Conservation (phyloP, 169 alveolate genomes). For the Eimeria brunetti region DNA sequence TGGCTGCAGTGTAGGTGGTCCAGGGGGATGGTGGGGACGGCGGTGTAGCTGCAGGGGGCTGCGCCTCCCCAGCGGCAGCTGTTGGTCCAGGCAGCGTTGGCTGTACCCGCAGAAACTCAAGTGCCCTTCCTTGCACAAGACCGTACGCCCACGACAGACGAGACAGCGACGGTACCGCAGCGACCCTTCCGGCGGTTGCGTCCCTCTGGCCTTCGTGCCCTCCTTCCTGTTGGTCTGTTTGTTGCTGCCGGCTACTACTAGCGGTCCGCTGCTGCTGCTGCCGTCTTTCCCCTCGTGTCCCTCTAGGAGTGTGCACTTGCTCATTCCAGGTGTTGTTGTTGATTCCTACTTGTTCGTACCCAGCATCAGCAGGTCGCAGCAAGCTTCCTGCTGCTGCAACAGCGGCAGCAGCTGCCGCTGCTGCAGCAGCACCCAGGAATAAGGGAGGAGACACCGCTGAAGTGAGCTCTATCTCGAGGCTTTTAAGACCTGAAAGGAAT, state of each 20-base stretch:
- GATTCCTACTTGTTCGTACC: not conserved
- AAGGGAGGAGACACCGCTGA: constrained; percentile 54
- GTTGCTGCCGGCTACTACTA: constrained; percentile 29
- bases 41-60: not conserved
- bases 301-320: constrained; percentile 54
- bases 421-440: constrained; percentile 41
- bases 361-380: constrained; percentile 44
- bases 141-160: constrained; percentile 68
- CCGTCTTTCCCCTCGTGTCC: constrained; percentile 48
- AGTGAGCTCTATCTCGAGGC: constrained; percentile 64
- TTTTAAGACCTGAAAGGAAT: constrained; percentile 32
- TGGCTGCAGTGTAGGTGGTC: constrained; percentile 55
- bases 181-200: not conserved
- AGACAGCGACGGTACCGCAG: not conserved
- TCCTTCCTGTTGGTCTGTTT: constrained; percentile 40
- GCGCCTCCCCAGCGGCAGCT: constrained; percentile 22
- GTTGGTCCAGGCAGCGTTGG: constrained; percentile 1
- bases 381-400: constrained; percentile 39
- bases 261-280: constrained; percentile 61
- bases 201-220: constrained; percentile 16
- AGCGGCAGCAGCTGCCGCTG: constrained; percentile 51
- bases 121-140: constrained; percentile 31
- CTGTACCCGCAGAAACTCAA: constrained; percentile 52
- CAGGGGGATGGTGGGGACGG: constrained; percentile 18
- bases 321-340: not conserved